Percentiles rank a stretch among this genome's conserved stretches.
Conservation (phyloP, 75 land plant species). For the Ceratopteris richardii region DNA sequence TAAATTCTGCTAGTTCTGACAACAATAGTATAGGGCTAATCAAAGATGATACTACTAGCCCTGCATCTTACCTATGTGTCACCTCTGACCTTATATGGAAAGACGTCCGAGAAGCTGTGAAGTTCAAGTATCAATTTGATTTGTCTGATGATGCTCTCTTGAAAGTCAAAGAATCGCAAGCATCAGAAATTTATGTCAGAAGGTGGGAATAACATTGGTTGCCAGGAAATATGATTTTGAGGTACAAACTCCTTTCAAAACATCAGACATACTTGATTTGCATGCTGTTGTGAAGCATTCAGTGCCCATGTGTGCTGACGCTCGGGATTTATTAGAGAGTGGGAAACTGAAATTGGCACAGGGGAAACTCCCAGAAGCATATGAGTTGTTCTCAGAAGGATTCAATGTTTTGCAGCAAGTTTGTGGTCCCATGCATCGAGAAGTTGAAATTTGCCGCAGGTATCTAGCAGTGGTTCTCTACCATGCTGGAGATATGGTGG, state of each 20-base stretch:
- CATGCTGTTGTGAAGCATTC: conserved; percentile 94
- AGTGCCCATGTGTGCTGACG: conserved; percentile 85
- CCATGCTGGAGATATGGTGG: conserved; percentile 99
- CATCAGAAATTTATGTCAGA: conserved; percentile 80
- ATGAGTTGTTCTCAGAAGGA: conserved; percentile 83
- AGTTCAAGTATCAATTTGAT: too few species aligned
- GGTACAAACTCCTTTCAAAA: conserved; percentile 54
- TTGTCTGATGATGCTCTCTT: conserved; percentile 65
- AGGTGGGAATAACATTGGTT: conserved; percentile 79
- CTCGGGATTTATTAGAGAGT: conserved; percentile 73
- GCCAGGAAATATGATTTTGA: conserved; percentile 74
- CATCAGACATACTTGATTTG: conserved; percentile 69
- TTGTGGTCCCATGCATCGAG: conserved; percentile 99
- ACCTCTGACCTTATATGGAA: too few species aligned
- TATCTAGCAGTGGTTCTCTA: conserved; percentile 97
- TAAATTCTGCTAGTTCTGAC: too few species aligned
- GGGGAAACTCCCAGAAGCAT: conserved; percentile 94
- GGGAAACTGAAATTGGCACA: conserved; percentile 78
- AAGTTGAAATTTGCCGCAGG: conserved; percentile 96
- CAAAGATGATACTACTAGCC: too few species aligned
- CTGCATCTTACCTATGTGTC: too few species aligned
- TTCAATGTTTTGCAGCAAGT: conserved; percentile 91
- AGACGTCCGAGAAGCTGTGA: too few species aligned
- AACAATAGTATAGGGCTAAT: too few species aligned
- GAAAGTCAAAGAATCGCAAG: conserved; percentile 61